phyloP scores from a whole-genome alignment of 495 filamentous ascomycete genomes.

The Aspergillus affinis region DNA sequence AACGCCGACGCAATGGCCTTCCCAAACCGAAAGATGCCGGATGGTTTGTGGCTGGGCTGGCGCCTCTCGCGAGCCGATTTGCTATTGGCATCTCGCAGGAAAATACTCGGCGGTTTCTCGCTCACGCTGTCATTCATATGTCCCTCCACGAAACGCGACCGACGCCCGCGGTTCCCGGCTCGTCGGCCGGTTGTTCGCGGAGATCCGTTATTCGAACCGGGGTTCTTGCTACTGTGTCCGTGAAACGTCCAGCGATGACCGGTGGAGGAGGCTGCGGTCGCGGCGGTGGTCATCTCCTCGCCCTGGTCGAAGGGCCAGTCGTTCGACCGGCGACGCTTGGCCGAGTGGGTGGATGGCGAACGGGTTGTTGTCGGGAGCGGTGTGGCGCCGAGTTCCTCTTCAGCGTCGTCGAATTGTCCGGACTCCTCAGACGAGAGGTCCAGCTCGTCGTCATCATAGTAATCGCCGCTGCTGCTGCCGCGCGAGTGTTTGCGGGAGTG shows the following conservation, averaged over 20 bases:
- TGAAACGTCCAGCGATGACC: constrained; percentile 18
- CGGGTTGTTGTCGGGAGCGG: neutral
- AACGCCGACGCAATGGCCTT: constrained; percentile 57
- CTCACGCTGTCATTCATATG: constrained; percentile 76
- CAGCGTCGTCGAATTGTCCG: constrained; percentile 44
- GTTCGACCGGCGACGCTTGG: constrained; percentile 47
- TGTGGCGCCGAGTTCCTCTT: constrained; percentile 32
- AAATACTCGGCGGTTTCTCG: constrained; percentile 63
- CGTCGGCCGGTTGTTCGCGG: constrained; percentile 28
- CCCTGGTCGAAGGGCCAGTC: constrained; percentile 43
- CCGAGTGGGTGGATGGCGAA: constrained; percentile 31
- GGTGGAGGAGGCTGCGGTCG: constrained; percentile 10
- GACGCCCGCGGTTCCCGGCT: constrained; percentile 34
- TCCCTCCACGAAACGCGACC: constrained; percentile 68
- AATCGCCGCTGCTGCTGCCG: constrained; percentile 18
- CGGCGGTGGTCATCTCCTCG: constrained; percentile 11
- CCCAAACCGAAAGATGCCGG: constrained; percentile 59
- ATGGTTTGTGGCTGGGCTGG: constrained; percentile 25
- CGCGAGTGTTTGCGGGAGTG: constrained; percentile 36
- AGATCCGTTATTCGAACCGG: constrained; percentile 19
- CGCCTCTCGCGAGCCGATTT: constrained; percentile 2
- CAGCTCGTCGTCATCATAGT: constrained; percentile 20
- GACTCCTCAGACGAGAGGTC: constrained; percentile 36
- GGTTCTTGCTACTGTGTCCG: neutral
- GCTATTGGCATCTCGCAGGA: constrained; percentile 45